phyloP scores from a whole-genome alignment of 106 monocot species.

The Cymbidium sinense region DNA sequence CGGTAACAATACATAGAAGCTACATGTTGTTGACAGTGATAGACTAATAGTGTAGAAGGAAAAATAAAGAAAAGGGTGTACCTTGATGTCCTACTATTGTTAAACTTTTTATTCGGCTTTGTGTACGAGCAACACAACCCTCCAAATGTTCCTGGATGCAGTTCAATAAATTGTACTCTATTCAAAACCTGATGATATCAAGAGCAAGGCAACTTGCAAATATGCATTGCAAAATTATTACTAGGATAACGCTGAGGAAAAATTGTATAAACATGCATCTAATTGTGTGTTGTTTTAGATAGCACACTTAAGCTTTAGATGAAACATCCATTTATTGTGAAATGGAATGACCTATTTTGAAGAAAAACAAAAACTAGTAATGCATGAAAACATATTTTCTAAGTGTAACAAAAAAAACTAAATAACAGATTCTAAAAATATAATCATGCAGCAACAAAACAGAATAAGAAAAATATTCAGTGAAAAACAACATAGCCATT shows the following conservation, averaged over 20 bases:
- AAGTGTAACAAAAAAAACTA: no score
- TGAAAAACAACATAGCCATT: no score
- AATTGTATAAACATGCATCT: background rate
- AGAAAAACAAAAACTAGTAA: no score
- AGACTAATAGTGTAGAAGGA: background rate
- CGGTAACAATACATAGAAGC: no score
- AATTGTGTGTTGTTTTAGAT: background rate
- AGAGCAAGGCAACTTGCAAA: background rate
- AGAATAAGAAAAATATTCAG: no score
- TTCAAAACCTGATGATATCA: background rate
- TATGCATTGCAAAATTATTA: background rate
- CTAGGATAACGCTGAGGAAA: background rate
- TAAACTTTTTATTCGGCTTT: background rate
- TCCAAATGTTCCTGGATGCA: slow-evolving; percentile 2
- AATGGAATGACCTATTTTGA: no score
- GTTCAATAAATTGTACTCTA: background rate
- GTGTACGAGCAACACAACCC: background rate
- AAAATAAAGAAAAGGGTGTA: background rate
- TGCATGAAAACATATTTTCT: no score
- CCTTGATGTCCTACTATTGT: background rate
- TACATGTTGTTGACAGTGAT: no score
- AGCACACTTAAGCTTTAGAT: background rate
- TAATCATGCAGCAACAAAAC: no score
- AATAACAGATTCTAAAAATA: no score
- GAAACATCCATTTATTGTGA: no score